Base-by-base conservation (phyloP, 2,329 filamentous ascomycete species). In the Dactylellina drechsleri region DNA sequence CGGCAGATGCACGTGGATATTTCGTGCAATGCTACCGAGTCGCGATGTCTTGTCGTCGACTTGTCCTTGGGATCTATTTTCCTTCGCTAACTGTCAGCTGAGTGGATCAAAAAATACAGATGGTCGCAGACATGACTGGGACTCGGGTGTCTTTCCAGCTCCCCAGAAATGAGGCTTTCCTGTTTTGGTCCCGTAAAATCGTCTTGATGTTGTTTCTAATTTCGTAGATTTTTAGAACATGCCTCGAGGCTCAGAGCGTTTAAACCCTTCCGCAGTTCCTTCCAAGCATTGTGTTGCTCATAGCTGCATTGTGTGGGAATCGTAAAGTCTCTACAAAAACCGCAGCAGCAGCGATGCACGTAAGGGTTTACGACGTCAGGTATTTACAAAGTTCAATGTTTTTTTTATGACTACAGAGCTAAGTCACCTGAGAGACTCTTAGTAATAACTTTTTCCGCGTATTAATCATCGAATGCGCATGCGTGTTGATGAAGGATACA, bases 81-180 rank as follows among this genome's bases (percentile, higher is more conserved):
- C 31, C 31, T 52, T 8, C 5, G 20, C 6, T 52, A 52, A 52
- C 23, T 54, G 5, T 54, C 57, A 60, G 57, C 57, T 60, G 43
- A 4, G n/a, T 6, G 15, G 16, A 23, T 41, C 7, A n/a, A 13
- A 15, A 18, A 40, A 18, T 10, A 36, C n/a, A n/a, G 13, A 50
- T 3, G 18, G 59, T 45, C 23, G 26, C 43, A 60, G 45, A 8
- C 15, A 6, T 18, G 36, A 61, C 54, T 47, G 59, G 60, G 47
- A 47, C 47, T 66, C 54, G 67, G 60, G n/a, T 60, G 41, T n/a
- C 67, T 72, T 66, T 28, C 67, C 67, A 59, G 45, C 47, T 72
- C 67, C 66, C 67, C 59, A 66, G 20, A 23, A 50, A 26, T 61
- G 13, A 67, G 15, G 13, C 49, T 61, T 23, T 40, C 28, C 41